Evolutionary conservation across 192 early-diverging fungal genomes (phyloP), one percentile per base, ranked within the genome.

Genomic region (Umbelopsis ramanniana): DNA sequence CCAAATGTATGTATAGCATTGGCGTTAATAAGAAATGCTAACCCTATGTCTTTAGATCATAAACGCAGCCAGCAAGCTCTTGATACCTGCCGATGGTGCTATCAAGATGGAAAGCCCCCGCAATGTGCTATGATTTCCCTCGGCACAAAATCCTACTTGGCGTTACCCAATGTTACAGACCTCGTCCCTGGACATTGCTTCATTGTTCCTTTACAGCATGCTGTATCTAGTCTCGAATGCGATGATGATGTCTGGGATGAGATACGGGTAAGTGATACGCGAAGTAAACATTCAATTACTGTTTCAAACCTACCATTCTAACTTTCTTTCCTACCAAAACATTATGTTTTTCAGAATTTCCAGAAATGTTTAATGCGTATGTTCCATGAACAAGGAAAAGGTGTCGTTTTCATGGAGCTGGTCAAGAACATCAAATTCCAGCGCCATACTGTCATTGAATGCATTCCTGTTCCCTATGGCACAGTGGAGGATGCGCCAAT

Each of bases 231-330:
- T 14, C 79, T 99, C 37, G 91, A 94, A 73, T 92, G 89, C 54
- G 94, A 97, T 54, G 96, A 99, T 68, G 93, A 94, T 72, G 84
- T 83, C 14, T 98, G 96, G 96, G 92, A 92, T 54, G 97, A 99
- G 77, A 94, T 99, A 38, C 74, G 87, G 82, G 90, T 91, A 87
- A 50, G 75, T 76, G 40, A 12, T 43, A 43, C 40, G 6, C 6
- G 6, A 43, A 7, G 11, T 12, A 43, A 1, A 11, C 11, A 43
- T 43, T 43, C 6, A 43, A 43, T 6, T 7, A 43, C 11, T 7
- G 8, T 11, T 12, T 43, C 40, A 43, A 43, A 43, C 40, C 6
- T 11, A 43, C 40, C 6, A 43, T 40, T 40, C 3, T 40, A 12
- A 43, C 40, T 43, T 43, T 43, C 6, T 43, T 11, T 43, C 11